A percentile compares a stretch with the other conserved stretches of the same genome.
Evolutionary conservation across 1,284 basidiomycete species (phyloP).

Genomic region (Sanguinoderma infundibulare): DNA sequence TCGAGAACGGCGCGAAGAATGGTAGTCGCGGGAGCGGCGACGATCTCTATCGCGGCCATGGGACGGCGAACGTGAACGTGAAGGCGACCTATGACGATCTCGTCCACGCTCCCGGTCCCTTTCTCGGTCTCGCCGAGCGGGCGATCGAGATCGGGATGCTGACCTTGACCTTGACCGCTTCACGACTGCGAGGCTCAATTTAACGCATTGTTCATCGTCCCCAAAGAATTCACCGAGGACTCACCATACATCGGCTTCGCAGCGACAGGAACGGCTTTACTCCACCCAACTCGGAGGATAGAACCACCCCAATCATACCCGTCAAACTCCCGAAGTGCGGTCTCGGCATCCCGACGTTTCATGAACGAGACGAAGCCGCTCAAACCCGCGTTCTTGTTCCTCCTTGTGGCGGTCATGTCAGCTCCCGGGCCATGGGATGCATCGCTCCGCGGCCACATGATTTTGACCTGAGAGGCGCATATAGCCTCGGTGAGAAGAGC

Average conservation of each 20-base stretch:
- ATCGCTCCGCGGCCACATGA: constrained; percentile 92
- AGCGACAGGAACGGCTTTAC: constrained; percentile 90
- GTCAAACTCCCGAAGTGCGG: constrained; percentile 85
- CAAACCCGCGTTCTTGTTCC: constrained; percentile 72
- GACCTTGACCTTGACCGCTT: constrained; percentile 31
- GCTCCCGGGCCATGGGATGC: constrained; percentile 66
- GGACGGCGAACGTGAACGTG: constrained; percentile 54
- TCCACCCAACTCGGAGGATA: constrained; percentile 89
- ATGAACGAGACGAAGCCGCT: constrained; percentile 97
- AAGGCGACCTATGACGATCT: constrained; percentile 35
- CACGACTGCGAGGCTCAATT: constrained; percentile 31
- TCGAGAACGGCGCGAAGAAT: constrained; percentile 38
- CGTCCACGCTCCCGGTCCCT: constrained; percentile 17
- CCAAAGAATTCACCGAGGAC: constrained; percentile 28
- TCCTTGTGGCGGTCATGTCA: constrained; percentile 73
- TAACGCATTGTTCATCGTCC: background rate
- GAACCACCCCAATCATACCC: constrained; percentile 92
- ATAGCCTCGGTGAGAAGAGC: background rate
- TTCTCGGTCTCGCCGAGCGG: constrained; percentile 34
- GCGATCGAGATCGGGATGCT: constrained; percentile 25
- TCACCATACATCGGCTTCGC: constrained; percentile 80
- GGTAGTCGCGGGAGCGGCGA: constrained; percentile 41
- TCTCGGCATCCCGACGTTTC: constrained; percentile 89
- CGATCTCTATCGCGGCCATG: constrained; percentile 47
- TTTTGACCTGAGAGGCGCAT: constrained; percentile 71